These are phyloP conservation scores for Syzygium aromaticum DNA, from an alignment of 345 rosid genomes.

Conservation along the genomic window DNA sequence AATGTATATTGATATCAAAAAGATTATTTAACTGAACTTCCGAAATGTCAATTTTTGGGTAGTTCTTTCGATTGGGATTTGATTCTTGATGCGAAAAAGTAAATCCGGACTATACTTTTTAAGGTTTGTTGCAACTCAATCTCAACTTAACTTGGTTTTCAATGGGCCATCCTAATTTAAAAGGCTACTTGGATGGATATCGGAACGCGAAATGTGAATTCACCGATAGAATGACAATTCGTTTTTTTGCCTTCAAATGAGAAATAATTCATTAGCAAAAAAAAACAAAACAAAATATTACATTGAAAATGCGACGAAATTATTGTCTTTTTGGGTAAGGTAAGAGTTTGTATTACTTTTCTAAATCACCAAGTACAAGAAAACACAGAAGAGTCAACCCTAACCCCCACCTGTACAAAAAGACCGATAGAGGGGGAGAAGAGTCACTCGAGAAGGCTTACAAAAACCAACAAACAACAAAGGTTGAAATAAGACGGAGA, in stretches of 20 bases:
- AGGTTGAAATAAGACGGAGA: too few relatives aligned
- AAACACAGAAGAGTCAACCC: too few relatives aligned
- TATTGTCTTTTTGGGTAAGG: too few relatives aligned
- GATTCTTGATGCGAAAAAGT: neutral
- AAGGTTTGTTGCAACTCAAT: neutral
- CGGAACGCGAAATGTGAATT: neutral
- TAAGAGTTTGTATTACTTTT: too few relatives aligned
- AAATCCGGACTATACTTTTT: neutral
- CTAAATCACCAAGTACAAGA: too few relatives aligned
- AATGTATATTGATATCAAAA: neutral
- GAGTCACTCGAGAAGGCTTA: too few relatives aligned
- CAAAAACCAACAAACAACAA: too few relatives aligned
- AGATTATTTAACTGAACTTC: neutral
- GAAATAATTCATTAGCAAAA: neutral
- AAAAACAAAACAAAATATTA: neutral
- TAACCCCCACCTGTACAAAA: too few relatives aligned
- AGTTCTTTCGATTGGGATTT: neutral
- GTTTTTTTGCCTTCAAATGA: neutral
- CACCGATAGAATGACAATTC: neutral
- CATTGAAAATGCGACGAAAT: neutral
- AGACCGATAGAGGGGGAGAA: too few relatives aligned
- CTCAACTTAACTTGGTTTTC: neutral
- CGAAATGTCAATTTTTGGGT: accelerated
- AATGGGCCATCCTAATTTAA: neutral
- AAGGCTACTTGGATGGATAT: neutral